Evolutionary conservation across 208 protist genomes (phyloP), one percentile per base, ranked within the genome.

Genomic region (Wallacemonas collosoma): DNA sequence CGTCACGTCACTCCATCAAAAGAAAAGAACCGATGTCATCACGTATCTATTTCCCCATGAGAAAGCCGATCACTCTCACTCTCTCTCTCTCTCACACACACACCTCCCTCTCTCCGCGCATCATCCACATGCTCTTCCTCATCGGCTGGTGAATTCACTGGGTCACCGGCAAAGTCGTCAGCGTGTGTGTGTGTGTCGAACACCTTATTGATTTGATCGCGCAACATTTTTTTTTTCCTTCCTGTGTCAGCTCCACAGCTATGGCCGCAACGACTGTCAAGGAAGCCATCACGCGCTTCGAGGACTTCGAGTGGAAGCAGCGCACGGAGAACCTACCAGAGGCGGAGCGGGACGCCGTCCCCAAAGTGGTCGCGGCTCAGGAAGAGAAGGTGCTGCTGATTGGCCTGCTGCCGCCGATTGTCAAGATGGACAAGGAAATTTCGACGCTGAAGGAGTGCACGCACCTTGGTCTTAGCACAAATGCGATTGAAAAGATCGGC

Each of bases 391-490:
- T 97, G 39, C 69, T 94, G 53, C 87, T 98, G 2, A 94, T 96
- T 57, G 91, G 93, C 51, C 81, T 93, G 87, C 77, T 97, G 68
- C 96, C 96, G 11, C 96, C 93, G 44, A 97, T 98, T 70, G 81
- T 85, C 8, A 98, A 98, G 80, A 97, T 98, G 93, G 96, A 98
- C 72, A 95, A 91, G 78, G 88, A 97, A 17, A 91, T 98, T 48
- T 65, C 79, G 2, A 88, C 80, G 39, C 87, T 98, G 17, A 89
- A 90, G 54, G 88, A 93, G 58, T 97, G 93, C 76, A 90, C 89
- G 68, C 87, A 98, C 62, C 89, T 98, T 6, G 84, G 90, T 3
- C 88, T 98, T 17, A 98, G 94, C 72, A 98, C 95, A 0, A 98
- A 98, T 76, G 75, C 79, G 48, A 98, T 98, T 72, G 95, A 98